Percentiles rank a stretch among this genome's conserved stretches.
phyloP scores from a whole-genome alignment of 805 yeast genomes.

The Wickerhamiella bombiphila region DNA sequence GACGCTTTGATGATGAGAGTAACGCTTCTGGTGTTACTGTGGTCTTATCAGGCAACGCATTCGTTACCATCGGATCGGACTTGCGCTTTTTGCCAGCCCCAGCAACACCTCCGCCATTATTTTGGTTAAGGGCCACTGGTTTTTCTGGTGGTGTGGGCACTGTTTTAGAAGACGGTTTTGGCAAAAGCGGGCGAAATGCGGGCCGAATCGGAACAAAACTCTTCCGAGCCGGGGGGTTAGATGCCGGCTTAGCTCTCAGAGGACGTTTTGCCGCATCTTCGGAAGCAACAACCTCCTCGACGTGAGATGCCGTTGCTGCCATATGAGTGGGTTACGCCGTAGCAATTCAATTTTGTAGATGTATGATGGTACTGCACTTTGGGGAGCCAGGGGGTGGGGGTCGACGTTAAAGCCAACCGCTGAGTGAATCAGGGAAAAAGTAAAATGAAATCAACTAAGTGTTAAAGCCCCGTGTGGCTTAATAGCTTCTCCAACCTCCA shows the following conservation, averaged over 20 bases:
- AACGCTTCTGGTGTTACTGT: not conserved
- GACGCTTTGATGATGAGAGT: not conserved
- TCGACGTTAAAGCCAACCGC: not conserved
- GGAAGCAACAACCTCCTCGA: not conserved
- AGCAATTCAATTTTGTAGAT: no score
- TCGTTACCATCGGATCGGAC: not conserved
- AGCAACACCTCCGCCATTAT: not conserved
- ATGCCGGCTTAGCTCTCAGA: not conserved
- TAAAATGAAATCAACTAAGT: not conserved
- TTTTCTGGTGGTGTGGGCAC: not conserved
- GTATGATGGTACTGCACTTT: no score
- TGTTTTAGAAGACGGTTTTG: not conserved
- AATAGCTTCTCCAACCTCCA: no score
- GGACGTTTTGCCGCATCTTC: not conserved
- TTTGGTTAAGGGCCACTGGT: not conserved
- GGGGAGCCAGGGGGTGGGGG: not conserved
- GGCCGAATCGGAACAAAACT: conserved; percentile 2
- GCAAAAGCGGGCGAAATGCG: conserved; percentile 1
- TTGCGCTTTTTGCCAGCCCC: not conserved
- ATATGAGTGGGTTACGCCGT: no score
- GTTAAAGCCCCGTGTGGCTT: not conserved
- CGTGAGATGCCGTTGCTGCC: not conserved
- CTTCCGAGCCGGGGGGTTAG: not conserved
- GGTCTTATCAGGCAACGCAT: not conserved
- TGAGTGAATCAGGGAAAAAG: not conserved